These are phyloP conservation scores for Oxytropis ochrocephala DNA, from an alignment of 306 rosid genomes.

Conservation along the genomic window DNA sequence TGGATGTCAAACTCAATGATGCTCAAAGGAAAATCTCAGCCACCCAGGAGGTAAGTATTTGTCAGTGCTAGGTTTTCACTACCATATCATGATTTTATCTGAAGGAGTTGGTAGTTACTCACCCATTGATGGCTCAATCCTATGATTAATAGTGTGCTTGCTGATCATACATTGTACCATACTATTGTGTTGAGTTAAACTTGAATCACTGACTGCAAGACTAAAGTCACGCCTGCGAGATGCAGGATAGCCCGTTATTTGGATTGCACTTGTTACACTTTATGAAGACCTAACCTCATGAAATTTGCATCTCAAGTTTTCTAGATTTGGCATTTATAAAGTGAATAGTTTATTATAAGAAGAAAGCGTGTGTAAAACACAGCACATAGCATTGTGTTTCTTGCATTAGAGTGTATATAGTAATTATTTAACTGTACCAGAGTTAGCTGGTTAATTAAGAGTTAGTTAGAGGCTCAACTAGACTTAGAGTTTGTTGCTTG, in stretches of 20 bases:
- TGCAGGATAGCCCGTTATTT: conserved; percentile 11
- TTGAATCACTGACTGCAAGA: neutral
- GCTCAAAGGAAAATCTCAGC: conserved; percentile 64
- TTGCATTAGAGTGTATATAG: neutral
- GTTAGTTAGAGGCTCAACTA: too few species aligned
- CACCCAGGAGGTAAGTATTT: conserved; percentile 62
- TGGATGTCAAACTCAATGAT: conserved; percentile 55
- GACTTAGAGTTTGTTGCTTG: too few species aligned
- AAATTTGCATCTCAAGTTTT: conserved; percentile 6
- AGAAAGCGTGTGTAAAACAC: neutral
- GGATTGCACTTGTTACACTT: neutral
- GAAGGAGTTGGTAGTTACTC: conserved; percentile 14
- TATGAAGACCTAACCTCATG: conserved; percentile 2
- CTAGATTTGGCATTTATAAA: neutral
- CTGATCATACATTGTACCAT: neutral
- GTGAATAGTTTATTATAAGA: neutral
- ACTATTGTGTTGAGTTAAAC: neutral
- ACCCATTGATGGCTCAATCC: conserved; percentile 14
- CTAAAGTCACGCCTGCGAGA: neutral
- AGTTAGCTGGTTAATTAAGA: too few species aligned
- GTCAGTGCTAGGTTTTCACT: neutral
- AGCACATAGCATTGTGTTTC: neutral
- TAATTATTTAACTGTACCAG: too few species aligned
- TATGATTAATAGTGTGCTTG: neutral
- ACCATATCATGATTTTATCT: conserved; percentile 13